Evolutionary conservation across 768 basidiomycete species (phyloP).

Genomic region (Hypholoma fasciculare): DNA sequence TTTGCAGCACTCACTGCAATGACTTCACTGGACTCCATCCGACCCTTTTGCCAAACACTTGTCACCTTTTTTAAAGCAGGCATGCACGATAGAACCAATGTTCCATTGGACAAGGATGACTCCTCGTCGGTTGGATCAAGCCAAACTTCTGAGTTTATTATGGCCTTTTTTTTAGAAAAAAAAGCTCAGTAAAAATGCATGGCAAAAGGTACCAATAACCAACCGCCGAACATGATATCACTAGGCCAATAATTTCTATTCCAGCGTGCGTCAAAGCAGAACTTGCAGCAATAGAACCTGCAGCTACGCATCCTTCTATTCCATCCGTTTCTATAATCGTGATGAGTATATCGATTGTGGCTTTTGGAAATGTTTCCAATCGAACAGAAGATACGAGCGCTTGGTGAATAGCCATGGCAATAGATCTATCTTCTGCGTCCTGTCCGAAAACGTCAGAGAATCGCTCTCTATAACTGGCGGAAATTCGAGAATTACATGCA

Average conservation of each 20-base stretch:
- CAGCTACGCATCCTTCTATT: conserved; percentile 83
- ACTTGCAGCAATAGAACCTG: conserved; percentile 85
- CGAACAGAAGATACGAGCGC: conserved; percentile 82
- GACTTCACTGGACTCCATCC: conserved; percentile 52
- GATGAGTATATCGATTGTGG: conserved; percentile 89
- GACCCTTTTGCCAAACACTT: conserved; percentile 84
- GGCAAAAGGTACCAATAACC: conserved; percentile 19
- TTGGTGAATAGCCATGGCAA: conserved; percentile 84
- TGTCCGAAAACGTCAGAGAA: conserved; percentile 33
- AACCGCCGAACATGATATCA: conserved; percentile 81
- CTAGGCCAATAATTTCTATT: conserved; percentile 88
- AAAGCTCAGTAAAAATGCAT: not conserved
- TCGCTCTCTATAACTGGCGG: conserved; percentile 1
- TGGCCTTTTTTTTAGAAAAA: conserved; percentile 42
- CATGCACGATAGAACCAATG: conserved; percentile 81
- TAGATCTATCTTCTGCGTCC: conserved; percentile 93
- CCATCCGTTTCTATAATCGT: conserved; percentile 92
- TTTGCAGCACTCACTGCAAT: conserved; percentile 48
- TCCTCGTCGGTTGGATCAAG: conserved; percentile 84
- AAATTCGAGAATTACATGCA: conserved; percentile 61
- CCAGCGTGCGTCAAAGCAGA: conserved; percentile 92
- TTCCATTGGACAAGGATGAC: conserved; percentile 52
- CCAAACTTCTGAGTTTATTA: conserved; percentile 60
- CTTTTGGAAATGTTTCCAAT: conserved; percentile 91
- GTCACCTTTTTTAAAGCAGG: conserved; percentile 86